Conservation (phyloP, 1,139 yeast genomes). For the Suhomyces bolitotheri region DNA sequence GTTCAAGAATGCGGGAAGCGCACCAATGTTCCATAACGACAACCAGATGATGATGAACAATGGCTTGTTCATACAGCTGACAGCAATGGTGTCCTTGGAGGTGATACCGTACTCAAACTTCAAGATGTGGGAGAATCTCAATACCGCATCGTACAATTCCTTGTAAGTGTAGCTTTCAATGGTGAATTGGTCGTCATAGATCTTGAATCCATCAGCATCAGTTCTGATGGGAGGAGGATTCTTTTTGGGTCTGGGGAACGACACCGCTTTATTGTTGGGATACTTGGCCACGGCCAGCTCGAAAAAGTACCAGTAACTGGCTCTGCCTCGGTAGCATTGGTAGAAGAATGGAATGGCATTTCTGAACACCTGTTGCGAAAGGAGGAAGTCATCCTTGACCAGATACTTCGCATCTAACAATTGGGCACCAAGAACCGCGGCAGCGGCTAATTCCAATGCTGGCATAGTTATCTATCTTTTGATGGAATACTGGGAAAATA, state of each 20-base stretch:
- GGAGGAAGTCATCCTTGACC: constrained; percentile 52
- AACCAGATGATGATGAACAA: constrained; percentile 78
- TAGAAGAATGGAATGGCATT: constrained; percentile 45
- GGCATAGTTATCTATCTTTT: constrained; percentile 27
- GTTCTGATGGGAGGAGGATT: constrained; percentile 30
- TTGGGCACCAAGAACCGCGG: constrained; percentile 45
- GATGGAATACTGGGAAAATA: too few species aligned
- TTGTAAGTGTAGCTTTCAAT: constrained; percentile 67
- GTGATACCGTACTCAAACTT: constrained; percentile 63
- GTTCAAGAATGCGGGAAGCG: constrained; percentile 83
- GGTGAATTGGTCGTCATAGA: constrained; percentile 55
- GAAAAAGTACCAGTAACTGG: constrained; percentile 68
- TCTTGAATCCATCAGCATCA: constrained; percentile 36
- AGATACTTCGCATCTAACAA: constrained; percentile 55
- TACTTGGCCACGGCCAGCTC: constrained; percentile 50
- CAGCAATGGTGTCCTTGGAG: constrained; percentile 68
- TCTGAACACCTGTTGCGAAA: constrained; percentile 44
- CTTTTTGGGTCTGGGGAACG: constrained; percentile 59
- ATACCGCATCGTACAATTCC: constrained; percentile 64
- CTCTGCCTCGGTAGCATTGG: constrained; percentile 45
- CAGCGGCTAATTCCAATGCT: constrained; percentile 44
- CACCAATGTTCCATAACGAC: constrained; percentile 90
- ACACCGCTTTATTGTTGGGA: constrained; percentile 58
- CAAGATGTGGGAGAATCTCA: constrained; percentile 66
- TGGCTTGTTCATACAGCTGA: constrained; percentile 83